Percentiles rank a stretch among this genome's conserved stretches.
phyloP scores from a whole-genome alignment of 208 protist genomes.

The Acanthamoeba castellanii region DNA sequence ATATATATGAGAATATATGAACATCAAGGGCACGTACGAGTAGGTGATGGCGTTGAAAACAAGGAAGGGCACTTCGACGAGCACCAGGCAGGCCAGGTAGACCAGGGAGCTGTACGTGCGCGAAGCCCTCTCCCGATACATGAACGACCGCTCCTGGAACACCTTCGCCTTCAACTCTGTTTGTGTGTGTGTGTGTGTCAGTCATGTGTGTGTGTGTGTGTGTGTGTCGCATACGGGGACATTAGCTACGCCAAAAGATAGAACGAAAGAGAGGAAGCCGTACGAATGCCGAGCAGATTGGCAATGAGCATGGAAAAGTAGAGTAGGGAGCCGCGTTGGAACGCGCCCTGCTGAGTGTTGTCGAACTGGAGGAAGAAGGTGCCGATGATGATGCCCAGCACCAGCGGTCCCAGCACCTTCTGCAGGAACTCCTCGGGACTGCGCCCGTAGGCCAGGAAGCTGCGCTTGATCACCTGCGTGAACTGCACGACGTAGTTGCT shows the following conservation, averaged over 20 bases:
- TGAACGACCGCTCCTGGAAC: not conserved
- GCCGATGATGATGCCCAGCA: conserved; percentile 30
- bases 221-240: too few species aligned
- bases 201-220: too few species aligned
- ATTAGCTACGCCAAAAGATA: too few species aligned
- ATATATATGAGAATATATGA: not conserved
- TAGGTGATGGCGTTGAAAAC: not conserved
- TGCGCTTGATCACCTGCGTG: not conserved
- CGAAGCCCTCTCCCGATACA: not conserved
- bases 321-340: not conserved
- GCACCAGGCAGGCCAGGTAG: not conserved
- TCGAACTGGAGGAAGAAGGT: conserved; percentile 20
- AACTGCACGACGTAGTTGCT: conserved; percentile 13
- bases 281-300: conserved; percentile 29
- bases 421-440: not conserved
- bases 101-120: conserved; percentile 5
- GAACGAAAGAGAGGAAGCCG: not conserved
- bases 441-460: not conserved
- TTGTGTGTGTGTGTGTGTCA: too few species aligned
- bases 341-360: not conserved
- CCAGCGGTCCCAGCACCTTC: not conserved
- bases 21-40: not conserved
- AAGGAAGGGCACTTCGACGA: not conserved
- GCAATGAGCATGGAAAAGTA: conserved; percentile 14
- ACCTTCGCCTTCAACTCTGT: not conserved